Evolutionary conservation across 768 basidiomycete species (phyloP).

Genomic region (Leccinellum albellum): DNA sequence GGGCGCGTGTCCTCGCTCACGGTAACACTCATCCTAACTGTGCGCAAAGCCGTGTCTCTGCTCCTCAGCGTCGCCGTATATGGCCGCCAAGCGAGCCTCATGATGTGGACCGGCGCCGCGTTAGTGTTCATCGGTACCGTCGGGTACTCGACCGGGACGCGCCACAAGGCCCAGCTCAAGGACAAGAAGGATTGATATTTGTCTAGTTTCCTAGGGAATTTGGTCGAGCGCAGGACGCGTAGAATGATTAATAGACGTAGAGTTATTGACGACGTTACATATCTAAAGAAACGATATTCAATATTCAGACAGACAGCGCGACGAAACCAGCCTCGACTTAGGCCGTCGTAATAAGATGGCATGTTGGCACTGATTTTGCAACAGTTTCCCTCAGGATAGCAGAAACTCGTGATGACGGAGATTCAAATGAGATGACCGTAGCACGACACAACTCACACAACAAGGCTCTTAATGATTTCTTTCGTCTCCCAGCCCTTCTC

Average conservation of each 20-base stretch:
- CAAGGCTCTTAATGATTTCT: no score
- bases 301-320: no score
- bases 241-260: conserved; percentile 20
- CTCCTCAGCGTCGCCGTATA: conserved; percentile 62
- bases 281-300: no score
- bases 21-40: conserved; percentile 76
- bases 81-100: conserved; percentile 35
- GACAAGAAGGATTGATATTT: conserved; percentile 25
- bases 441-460: no score
- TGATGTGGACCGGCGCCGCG: conserved; percentile 68
- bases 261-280: conserved; percentile 10
- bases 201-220: not conserved
- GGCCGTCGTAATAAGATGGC: no score
- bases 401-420: no score
- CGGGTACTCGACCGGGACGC: conserved; percentile 48
- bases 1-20: conserved; percentile 69
- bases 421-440: no score
- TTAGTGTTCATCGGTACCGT: conserved; percentile 71
- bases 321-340: no score
- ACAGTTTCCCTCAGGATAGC: no score
- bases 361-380: no score
- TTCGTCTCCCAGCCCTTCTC: no score
- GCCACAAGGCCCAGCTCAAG: conserved; percentile 9
- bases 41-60: conserved; percentile 76
- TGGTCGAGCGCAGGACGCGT: not conserved